Evolutionary conservation across 1,139 yeast genomes (phyloP).

Genomic region (Pichia sp.): DNA sequence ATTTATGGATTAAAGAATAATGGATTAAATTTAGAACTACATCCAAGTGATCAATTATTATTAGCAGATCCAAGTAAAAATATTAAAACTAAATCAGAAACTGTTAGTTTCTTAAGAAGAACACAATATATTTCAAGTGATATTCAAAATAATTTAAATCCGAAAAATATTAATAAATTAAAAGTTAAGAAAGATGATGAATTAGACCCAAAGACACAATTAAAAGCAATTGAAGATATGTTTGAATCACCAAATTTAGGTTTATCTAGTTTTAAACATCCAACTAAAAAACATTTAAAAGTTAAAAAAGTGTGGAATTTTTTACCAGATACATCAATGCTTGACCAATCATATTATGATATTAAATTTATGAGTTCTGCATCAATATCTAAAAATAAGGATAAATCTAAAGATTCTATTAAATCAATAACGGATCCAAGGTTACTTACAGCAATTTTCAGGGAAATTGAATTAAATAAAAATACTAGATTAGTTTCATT

Average conservation of each 20-base stretch:
- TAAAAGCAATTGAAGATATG: conserved; percentile 66
- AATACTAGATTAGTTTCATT: conserved; percentile 76
- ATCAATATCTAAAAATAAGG: conserved; percentile 41
- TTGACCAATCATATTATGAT: conserved; percentile 70
- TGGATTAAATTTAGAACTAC: conserved; percentile 37
- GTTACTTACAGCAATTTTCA: conserved; percentile 61
- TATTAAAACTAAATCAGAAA: conserved; percentile 43
- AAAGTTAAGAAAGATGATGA: conserved; percentile 29
- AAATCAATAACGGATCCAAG: conserved; percentile 37
- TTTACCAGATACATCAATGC: conserved; percentile 81
- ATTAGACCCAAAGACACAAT: conserved; percentile 58
- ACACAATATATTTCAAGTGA: conserved; percentile 75
- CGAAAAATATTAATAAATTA: not conserved
- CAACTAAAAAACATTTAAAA: conserved; percentile 62
- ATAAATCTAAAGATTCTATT: conserved; percentile 35
- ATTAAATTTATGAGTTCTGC: conserved; percentile 81
- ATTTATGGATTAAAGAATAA: conserved; percentile 28
- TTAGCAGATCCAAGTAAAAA: conserved; percentile 61
- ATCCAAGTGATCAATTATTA: conserved; percentile 69
- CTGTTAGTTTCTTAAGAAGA: conserved; percentile 83
- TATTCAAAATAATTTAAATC: conserved; percentile 9
- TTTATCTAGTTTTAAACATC: conserved; percentile 56
- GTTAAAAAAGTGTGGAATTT: conserved; percentile 79
- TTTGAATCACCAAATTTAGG: conserved; percentile 52
- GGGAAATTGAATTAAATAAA: conserved; percentile 66